Percentiles rank a stretch among this genome's conserved stretches.
phyloP scores from a whole-genome alignment of 352 stramenopile species.

The Blastocystis sp. region DNA sequence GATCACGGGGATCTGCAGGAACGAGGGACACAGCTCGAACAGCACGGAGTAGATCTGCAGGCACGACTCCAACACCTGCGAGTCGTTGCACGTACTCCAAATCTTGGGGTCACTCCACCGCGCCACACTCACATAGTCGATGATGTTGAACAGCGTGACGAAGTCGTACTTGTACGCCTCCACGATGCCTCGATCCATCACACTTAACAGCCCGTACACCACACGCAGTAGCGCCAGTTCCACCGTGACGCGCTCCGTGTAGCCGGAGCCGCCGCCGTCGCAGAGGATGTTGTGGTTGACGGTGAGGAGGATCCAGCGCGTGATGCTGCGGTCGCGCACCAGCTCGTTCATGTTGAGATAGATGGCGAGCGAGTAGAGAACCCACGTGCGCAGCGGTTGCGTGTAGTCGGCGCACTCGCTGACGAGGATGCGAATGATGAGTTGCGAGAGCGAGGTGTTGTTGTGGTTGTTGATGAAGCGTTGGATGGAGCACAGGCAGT shows the following conservation, averaged over 20 bases:
- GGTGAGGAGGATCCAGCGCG: constrained; percentile 55
- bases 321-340: constrained; percentile 37
- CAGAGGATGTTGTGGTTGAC: constrained; percentile 50
- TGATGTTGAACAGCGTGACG: constrained; percentile 66
- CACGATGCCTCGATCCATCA: constrained; percentile 30
- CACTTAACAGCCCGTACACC: constrained; percentile 39
- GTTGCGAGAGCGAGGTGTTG: constrained; percentile 10
- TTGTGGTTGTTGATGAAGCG: constrained; percentile 34
- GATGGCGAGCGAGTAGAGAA: constrained; percentile 36
- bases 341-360: constrained; percentile 42
- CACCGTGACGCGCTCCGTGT: constrained; percentile 39
- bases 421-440: constrained; percentile 39
- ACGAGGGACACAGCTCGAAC: constrained; percentile 57
- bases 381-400: constrained; percentile 61
- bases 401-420: constrained; percentile 19
- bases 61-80: constrained; percentile 51
- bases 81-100: constrained; percentile 63
- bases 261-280: constrained; percentile 45
- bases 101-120: constrained; percentile 2
- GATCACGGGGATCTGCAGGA: constrained; percentile 63
- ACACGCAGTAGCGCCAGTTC: constrained; percentile 46
- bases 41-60: constrained; percentile 65
- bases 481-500: constrained; percentile 56
- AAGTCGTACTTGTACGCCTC: constrained; percentile 63
- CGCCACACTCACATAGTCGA: constrained; percentile 32